A percentile compares a stretch with the other conserved stretches of the same genome.
Evolutionary conservation across 2,329 filamentous ascomycete species (phyloP).

Genomic region (Fusarium concolor): DNA sequence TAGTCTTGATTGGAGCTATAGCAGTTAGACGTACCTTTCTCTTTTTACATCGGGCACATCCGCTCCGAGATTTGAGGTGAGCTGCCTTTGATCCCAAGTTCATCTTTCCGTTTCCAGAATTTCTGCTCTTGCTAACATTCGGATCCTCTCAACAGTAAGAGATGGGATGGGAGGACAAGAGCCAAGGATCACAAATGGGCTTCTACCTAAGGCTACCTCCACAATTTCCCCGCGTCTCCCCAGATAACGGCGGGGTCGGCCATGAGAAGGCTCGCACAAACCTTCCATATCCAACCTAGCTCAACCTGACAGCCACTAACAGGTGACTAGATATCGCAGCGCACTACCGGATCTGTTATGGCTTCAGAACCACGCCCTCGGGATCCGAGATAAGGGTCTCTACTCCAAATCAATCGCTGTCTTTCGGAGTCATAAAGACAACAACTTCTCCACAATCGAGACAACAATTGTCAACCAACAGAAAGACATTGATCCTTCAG

Average conservation of each 20-base stretch:
- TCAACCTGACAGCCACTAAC: neutral
- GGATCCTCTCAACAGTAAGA: no score
- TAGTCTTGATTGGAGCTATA: neutral
- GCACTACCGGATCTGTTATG: neutral
- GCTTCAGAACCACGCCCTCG: neutral
- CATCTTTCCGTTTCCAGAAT: neutral
- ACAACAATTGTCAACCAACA: no score
- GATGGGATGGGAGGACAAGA: no score
- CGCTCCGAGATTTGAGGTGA: conserved; percentile 1
- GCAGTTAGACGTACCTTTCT: neutral
- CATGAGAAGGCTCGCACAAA: neutral
- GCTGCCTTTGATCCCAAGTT: neutral
- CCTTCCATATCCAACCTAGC: conserved; percentile 1
- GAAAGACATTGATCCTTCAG: no score
- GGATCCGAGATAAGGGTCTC: neutral
- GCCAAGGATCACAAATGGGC: no score
- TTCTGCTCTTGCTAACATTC: no score
- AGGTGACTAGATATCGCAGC: neutral
- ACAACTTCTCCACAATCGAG: no score
- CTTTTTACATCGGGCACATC: conserved; percentile 1
- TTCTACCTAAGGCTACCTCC: no score
- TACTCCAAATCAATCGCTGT: neutral
- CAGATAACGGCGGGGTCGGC: neutral
- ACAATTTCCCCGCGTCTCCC: neutral
- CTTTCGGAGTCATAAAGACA: no score